Evolutionary conservation across 441 rosid species (phyloP), one percentile per base, ranked within the genome.

Genomic region (Sinapis alba): DNA sequence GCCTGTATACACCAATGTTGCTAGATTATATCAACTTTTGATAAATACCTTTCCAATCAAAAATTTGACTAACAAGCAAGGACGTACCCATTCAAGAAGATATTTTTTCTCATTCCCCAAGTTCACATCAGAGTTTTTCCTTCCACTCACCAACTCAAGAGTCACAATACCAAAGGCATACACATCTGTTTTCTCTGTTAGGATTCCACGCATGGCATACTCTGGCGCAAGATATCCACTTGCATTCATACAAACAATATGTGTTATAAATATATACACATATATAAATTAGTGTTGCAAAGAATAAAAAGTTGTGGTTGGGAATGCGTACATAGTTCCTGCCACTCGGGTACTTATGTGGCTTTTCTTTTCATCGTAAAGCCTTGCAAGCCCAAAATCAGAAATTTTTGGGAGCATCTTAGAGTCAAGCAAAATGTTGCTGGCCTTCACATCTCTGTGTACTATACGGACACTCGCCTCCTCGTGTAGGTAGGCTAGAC

Each of bases 371-470:
- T 54, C 59, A 54, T 54, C 59, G 8, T 53, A 53, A 3, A 53
- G 58, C 6, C 11, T 9, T 8, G 58, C 58, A 53, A 53, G 58
- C 6, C 58, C 58, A 9, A 53, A 53, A 53, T 53, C 58, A 19
- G 58, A 53, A 53, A 9, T 11, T 53, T 53, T 53, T 20, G 58
- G 24, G 23, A 50, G 59, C 4, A 89, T 87, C 34, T 82, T 65
- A 51, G 85, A 75, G 77, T 83, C 92, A 75, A 89, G 89, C 81
- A 89, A 80, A 59, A 88, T 81, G 59, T 88, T 86, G 70, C 88
- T 84, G 41, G 95, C 78, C 75, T 88, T 88, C 76, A 88, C 86
- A 81, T 90, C 95, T 70, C 95, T 75, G 41, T 90, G 95, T 36
- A 88, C 78, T 26, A 90, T 86, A 65, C 91, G 82, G 62, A 81